Conservation (phyloP, 2,329 filamentous ascomycete genomes). For the Bipolaris oryzae region DNA sequence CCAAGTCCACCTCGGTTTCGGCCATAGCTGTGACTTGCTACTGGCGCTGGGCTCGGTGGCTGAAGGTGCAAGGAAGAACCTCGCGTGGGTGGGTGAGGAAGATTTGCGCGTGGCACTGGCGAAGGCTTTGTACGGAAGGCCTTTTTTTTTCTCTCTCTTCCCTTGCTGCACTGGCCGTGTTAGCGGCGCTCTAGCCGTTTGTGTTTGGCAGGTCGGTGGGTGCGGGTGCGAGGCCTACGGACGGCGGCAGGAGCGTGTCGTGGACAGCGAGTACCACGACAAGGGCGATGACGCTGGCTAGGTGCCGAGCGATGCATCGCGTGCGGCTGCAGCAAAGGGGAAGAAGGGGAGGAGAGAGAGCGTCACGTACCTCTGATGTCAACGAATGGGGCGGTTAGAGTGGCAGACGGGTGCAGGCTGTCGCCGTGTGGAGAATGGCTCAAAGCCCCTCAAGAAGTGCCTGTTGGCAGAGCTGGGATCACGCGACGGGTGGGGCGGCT, state of each 20-base stretch:
- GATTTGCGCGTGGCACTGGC: slow-evolving; percentile 33
- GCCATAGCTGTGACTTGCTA: slow-evolving; percentile 64
- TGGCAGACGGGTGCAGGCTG: slow-evolving; percentile 28
- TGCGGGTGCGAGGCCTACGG: slow-evolving; percentile 15
- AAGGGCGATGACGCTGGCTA: slow-evolving; percentile 5
- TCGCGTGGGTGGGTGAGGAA: slow-evolving; percentile 41
- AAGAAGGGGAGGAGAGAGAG: background rate
- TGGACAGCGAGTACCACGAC: slow-evolving; percentile 1
- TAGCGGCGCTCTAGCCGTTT: slow-evolving; percentile 24
- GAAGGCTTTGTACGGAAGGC: slow-evolving; percentile 4
- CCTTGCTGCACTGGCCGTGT: slow-evolving; percentile 25
- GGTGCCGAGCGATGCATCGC: slow-evolving; percentile 1
- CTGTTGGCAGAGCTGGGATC: slow-evolving; percentile 41
- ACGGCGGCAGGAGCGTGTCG: slow-evolving; percentile 21
- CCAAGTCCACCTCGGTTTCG: slow-evolving; percentile 93
- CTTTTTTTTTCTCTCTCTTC: slow-evolving; percentile 5
- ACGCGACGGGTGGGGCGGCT: slow-evolving; percentile 41
- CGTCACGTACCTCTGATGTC: slow-evolving; percentile 39
- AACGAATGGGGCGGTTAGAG: slow-evolving; percentile 26
- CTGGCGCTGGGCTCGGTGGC: slow-evolving; percentile 29
- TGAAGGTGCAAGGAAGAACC: slow-evolving; percentile 42
- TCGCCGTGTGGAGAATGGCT: slow-evolving; percentile 46
- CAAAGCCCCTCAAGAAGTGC: slow-evolving; percentile 49
- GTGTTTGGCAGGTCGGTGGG: slow-evolving; percentile 15
- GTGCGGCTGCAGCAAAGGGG: background rate